phyloP scores from a whole-genome alignment of 2,329 filamentous ascomycete genomes.

The Decorospora gaudefroyi region DNA sequence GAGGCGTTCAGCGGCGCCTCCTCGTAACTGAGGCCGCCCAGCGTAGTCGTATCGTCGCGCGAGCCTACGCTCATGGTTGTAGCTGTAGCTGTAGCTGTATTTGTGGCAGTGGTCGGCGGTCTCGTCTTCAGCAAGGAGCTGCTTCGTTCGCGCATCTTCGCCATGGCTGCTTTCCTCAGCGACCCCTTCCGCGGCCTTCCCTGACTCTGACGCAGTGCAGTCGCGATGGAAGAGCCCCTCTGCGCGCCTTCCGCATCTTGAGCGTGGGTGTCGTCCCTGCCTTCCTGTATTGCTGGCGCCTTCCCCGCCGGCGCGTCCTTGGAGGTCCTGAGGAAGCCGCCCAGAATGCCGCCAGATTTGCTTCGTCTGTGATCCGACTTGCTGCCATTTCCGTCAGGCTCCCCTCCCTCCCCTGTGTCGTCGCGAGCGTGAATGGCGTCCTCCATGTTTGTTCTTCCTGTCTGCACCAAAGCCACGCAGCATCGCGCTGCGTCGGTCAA shows the following conservation, averaged over 20 bases:
- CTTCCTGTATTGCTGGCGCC: constrained; percentile 40
- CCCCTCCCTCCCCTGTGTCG: constrained; percentile 31
- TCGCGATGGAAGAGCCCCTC: constrained; percentile 31
- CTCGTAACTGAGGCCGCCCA: constrained; percentile 48
- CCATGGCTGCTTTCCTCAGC: constrained; percentile 81
- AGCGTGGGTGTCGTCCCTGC: constrained; percentile 24
- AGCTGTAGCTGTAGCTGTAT: constrained; percentile 13
- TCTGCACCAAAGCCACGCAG: no score
- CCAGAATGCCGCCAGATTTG: constrained; percentile 68
- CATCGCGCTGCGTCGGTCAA: constrained; percentile 12
- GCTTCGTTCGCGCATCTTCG: constrained; percentile 54
- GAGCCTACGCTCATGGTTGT: constrained; percentile 22
- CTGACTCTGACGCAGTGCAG: constrained; percentile 55
- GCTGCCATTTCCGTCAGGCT: not conserved
- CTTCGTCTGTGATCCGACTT: constrained; percentile 50
- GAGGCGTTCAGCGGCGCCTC: constrained; percentile 42
- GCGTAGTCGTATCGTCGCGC: constrained; percentile 25
- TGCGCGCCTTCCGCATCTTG: constrained; percentile 37
- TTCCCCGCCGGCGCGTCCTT: constrained; percentile 9
- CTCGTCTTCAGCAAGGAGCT: constrained; percentile 36
- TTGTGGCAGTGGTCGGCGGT: constrained; percentile 21
- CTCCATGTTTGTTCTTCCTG: no score
- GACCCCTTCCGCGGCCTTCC: constrained; percentile 76
- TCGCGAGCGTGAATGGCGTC: constrained; percentile 12
- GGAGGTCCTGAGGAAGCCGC: constrained; percentile 50